phyloP scores from a whole-genome alignment of 2,329 filamentous ascomycete genomes.

The Beauveria pseudobassiana region DNA sequence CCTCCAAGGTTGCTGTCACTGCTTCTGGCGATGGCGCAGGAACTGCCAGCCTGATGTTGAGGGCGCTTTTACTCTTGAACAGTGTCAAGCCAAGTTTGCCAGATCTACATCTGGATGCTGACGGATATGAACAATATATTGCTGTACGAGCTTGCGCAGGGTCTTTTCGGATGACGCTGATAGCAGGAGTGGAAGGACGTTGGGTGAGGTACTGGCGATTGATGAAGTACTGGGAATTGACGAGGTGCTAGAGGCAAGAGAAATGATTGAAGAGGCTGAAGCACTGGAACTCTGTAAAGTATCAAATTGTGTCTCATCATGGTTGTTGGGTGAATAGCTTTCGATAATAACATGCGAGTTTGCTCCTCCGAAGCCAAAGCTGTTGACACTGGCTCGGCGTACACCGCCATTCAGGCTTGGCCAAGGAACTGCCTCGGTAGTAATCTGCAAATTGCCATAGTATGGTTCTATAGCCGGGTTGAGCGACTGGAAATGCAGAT shows the following conservation, averaged over 20 bases:
- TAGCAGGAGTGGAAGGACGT: slow-evolving; percentile 15
- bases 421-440: slow-evolving; percentile 13
- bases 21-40: not conserved
- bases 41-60: not conserved
- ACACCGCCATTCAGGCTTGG: slow-evolving; percentile 6
- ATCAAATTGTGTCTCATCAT: not conserved
- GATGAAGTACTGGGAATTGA: not conserved
- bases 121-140: not conserved
- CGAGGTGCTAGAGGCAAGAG: not conserved
- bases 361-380: slow-evolving; percentile 22
- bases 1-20: not conserved
- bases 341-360: slow-evolving; percentile 21
- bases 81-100: not conserved
- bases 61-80: not conserved
- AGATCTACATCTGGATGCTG: not conserved
- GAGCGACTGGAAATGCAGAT: slow-evolving; percentile 16
- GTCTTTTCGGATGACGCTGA: slow-evolving; percentile 13
- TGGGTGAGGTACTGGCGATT: not conserved
- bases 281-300: not conserved
- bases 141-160: not conserved
- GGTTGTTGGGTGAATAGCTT: not conserved
- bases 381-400: slow-evolving; percentile 16
- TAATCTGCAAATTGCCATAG: slow-evolving; percentile 14
- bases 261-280: not conserved
- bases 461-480: slow-evolving; percentile 18